These are phyloP conservation scores for Berkeleyomyces rouxiae DNA, from an alignment of 2,329 filamentous ascomycete species.

Conservation along the genomic window DNA sequence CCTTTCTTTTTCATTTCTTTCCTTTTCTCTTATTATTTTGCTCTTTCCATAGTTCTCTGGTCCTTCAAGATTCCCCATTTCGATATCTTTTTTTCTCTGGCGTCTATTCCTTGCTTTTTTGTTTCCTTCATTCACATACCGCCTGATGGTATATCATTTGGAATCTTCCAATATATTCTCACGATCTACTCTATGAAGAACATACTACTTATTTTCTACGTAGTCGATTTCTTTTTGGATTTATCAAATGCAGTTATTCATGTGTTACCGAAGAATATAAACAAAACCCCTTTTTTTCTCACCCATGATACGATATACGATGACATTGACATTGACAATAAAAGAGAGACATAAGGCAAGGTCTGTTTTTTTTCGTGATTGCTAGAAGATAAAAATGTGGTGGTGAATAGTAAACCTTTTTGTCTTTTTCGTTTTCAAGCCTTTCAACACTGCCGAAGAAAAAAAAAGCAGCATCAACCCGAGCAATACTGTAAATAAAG, in stretches of 20 bases:
- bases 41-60: background rate
- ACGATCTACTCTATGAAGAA: too few relatives aligned
- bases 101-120: background rate
- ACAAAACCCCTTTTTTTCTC: too few relatives aligned
- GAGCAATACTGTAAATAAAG: background rate
- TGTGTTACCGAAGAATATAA: background rate
- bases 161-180: too few relatives aligned
- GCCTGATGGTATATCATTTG: too few relatives aligned
- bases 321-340: too few relatives aligned
- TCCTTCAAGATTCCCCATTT: background rate
- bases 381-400: background rate
- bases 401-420: background rate
- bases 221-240: too few relatives aligned
- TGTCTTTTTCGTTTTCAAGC: background rate
- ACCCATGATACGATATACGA: too few relatives aligned
- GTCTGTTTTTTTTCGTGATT: too few relatives aligned
- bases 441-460: background rate
- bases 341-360: too few relatives aligned
- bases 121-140: background rate
- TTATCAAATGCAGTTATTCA: background rate
- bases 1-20: background rate
- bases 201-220: too few relatives aligned
- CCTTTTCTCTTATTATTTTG: background rate
- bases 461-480: too few relatives aligned
- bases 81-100: background rate